phyloP scores from a whole-genome alignment of 2,329 filamentous ascomycete genomes.

The Ilyonectria destructans region DNA sequence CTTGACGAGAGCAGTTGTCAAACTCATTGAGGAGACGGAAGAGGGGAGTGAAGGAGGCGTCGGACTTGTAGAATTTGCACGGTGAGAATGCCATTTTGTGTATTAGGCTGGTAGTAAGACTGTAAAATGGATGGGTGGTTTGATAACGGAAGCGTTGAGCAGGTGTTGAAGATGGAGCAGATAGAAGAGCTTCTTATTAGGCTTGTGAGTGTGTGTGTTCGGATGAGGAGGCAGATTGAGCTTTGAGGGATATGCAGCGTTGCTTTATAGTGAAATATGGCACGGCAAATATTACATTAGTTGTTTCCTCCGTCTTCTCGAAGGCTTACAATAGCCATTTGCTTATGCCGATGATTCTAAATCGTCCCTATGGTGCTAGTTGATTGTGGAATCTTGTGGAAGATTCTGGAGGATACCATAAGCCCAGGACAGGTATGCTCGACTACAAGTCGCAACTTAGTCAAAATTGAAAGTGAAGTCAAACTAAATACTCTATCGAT shows the following conservation, averaged over 20 bases:
- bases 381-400: no score
- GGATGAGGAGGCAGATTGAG: constrained; percentile 46
- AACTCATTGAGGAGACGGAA: constrained; percentile 78
- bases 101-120: constrained; percentile 41
- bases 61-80: constrained; percentile 64
- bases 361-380: no score
- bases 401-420: no score
- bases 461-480: no score
- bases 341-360: no score
- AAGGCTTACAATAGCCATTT: constrained; percentile 30
- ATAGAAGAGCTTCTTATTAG: neutral
- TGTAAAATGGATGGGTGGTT: constrained; percentile 44
- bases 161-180: constrained; percentile 33
- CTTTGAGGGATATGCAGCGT: constrained; percentile 29
- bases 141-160: constrained; percentile 42
- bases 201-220: constrained; percentile 38
- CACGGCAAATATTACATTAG: constrained; percentile 8
- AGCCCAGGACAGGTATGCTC: no score
- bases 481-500: no score
- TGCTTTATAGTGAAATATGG: constrained; percentile 52
- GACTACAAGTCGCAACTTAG: no score
- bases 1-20: constrained; percentile 68
- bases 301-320: constrained; percentile 37
- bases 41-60: constrained; percentile 71
- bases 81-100: constrained; percentile 75